These are phyloP conservation scores for Starmerella cellae DNA, from an alignment of 805 yeast genomes.

Conservation along the genomic window DNA sequence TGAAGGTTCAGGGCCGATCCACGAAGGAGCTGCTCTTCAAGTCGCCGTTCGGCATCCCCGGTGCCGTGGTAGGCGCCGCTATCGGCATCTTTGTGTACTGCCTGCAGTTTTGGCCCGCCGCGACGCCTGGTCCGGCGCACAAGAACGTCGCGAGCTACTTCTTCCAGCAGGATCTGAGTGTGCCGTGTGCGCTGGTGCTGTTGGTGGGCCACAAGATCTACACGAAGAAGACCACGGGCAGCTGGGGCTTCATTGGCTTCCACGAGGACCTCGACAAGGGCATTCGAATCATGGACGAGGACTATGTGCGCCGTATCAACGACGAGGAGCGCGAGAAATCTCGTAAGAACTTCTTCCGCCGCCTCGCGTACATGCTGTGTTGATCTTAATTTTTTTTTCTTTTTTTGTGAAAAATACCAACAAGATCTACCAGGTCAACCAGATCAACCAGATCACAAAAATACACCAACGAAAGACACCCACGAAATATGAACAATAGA, in stretches of 20 bases:
- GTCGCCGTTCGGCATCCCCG: slow-evolving; percentile 55
- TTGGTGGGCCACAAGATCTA: slow-evolving; percentile 41
- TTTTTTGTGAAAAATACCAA: no score
- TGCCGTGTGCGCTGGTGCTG: slow-evolving; percentile 30
- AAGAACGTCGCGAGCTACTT: slow-evolving; percentile 30
- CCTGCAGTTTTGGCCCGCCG: slow-evolving; percentile 72
- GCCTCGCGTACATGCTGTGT: slow-evolving; percentile 4
- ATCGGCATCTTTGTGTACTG: slow-evolving; percentile 48
- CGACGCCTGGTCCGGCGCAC: slow-evolving; percentile 42
- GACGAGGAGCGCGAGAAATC: slow-evolving; percentile 36
- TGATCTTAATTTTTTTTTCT: no score
- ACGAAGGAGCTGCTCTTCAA: slow-evolving; percentile 52
- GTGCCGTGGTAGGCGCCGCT: slow-evolving; percentile 49
- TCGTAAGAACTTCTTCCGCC: slow-evolving; percentile 21
- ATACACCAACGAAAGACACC: no score
- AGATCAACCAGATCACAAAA: no score
- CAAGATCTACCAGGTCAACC: no score
- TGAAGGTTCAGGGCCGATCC: slow-evolving; percentile 51
- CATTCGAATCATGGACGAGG: slow-evolving; percentile 12
- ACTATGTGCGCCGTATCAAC: slow-evolving; percentile 26
- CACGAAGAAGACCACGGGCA: slow-evolving; percentile 22
- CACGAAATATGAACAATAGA: no score
- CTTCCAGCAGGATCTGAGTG: slow-evolving; percentile 43
- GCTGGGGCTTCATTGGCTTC: slow-evolving; percentile 7
- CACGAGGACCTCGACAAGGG: slow-evolving; percentile 17